These are phyloP conservation scores for Sextonia rubra DNA, from an alignment of 164 flowering plant species.

Conservation along the genomic window DNA sequence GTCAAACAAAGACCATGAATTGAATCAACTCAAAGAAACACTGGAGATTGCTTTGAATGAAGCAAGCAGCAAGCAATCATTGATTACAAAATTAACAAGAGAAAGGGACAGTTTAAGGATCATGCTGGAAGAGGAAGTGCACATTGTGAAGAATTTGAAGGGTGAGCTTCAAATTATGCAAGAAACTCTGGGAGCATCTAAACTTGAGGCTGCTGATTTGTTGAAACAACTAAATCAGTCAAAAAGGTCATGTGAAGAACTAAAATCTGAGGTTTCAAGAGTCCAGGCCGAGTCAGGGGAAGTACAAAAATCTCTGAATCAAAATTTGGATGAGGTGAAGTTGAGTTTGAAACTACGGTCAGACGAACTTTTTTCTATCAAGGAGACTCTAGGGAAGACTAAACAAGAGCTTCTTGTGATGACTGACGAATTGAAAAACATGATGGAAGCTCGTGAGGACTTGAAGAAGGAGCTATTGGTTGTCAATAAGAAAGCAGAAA, in stretches of 20 bases:
- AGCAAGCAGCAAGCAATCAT: slow-evolving; percentile 21
- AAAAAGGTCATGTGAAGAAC: slow-evolving; percentile 35
- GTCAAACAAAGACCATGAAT: slow-evolving; percentile 40
- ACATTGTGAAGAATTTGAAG: slow-evolving; percentile 36
- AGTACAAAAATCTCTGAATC: slow-evolving; percentile 32
- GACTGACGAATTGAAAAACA: slow-evolving; percentile 38
- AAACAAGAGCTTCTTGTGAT: slow-evolving; percentile 40
- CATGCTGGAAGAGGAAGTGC: slow-evolving; percentile 38
- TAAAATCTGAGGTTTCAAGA: slow-evolving; percentile 47
- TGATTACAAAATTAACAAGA: slow-evolving; percentile 35
- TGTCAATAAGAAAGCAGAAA: slow-evolving; percentile 47
- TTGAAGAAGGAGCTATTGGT: slow-evolving; percentile 59
- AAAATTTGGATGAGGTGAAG: slow-evolving; percentile 47
- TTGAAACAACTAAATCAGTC: slow-evolving; percentile 41
- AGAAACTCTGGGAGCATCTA: slow-evolving; percentile 43
- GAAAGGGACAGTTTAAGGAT: slow-evolving; percentile 50
- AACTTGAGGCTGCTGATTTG: no score
- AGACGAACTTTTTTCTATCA: slow-evolving; percentile 38
- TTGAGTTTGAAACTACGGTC: slow-evolving; percentile 33
- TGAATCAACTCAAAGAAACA: slow-evolving; percentile 43
- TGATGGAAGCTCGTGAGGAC: slow-evolving; percentile 28
- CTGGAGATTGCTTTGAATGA: slow-evolving; percentile 39
- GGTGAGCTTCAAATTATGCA: slow-evolving; percentile 40
- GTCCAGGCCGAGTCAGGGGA: slow-evolving; percentile 37
- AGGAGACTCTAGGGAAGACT: slow-evolving; percentile 43